Percentiles rank a stretch among this genome's conserved stretches.
Evolutionary conservation across 2,329 filamentous ascomycete species (phyloP).

Genomic region (Cytospora schulzeri): DNA sequence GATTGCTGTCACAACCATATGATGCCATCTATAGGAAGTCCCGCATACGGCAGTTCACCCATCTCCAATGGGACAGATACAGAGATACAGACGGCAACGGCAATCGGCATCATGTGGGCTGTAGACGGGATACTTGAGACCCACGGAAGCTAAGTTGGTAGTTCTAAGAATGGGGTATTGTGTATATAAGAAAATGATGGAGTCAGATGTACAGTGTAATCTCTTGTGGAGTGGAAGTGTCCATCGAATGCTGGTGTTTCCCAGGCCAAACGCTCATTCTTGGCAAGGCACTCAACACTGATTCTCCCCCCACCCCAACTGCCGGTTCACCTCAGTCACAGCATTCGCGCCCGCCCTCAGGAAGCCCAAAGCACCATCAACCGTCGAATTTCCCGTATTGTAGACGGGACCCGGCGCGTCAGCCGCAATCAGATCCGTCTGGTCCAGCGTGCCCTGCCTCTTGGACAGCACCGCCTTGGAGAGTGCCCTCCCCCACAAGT

Average conservation of each 20-base stretch:
- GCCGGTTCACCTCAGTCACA: constrained; percentile 55
- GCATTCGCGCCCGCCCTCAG: constrained; percentile 53
- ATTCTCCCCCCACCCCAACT: constrained; percentile 54
- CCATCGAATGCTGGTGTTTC: neutral
- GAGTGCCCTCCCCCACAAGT: constrained; percentile 64
- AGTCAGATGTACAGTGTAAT: neutral
- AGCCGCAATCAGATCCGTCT: constrained; percentile 54
- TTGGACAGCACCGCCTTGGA: constrained; percentile 60
- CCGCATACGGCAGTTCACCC: too few species aligned
- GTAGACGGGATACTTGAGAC: too few species aligned
- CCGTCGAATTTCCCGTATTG: constrained; percentile 41
- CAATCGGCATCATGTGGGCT: too few species aligned
- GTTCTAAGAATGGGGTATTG: too few species aligned
- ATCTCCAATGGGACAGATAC: too few species aligned
- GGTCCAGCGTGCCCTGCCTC: constrained; percentile 57
- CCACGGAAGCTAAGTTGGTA: too few species aligned
- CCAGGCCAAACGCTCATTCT: neutral
- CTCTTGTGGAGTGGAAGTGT: neutral
- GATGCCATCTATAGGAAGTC: too few species aligned
- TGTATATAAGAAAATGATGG: neutral
- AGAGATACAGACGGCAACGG: too few species aligned
- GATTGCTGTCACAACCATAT: too few species aligned
- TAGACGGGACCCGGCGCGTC: constrained; percentile 43
- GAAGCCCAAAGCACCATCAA: constrained; percentile 45
- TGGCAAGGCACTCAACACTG: constrained; percentile 1